Evolutionary conservation across 148 eudicot genomes (phyloP).

Genomic region (Silene conica): DNA sequence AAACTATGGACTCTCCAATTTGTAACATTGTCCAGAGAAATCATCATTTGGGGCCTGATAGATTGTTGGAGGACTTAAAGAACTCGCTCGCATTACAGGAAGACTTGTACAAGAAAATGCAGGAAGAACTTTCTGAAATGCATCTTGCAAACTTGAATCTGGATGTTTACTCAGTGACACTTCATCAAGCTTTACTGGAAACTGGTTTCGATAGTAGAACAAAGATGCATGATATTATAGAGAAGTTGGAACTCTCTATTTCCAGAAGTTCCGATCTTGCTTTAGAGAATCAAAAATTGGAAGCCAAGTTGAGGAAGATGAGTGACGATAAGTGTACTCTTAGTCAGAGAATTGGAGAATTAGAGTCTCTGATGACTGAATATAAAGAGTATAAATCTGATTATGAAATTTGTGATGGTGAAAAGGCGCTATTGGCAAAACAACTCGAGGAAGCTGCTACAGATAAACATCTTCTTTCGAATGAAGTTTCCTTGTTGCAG

Average conservation of each 20-base stretch:
- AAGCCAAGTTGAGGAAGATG: constrained; percentile 43
- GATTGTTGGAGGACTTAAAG: constrained; percentile 61
- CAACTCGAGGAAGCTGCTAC: constrained; percentile 35
- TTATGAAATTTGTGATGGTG: constrained; percentile 50
- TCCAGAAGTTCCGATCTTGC: constrained; percentile 46
- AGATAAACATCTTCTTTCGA: constrained; percentile 38
- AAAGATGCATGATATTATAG: constrained; percentile 41
- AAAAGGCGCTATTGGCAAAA: constrained; percentile 47
- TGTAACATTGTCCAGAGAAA: constrained; percentile 33
- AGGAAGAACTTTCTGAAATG: constrained; percentile 71
- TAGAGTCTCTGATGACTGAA: constrained; percentile 43
- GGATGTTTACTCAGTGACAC: constrained; percentile 61
- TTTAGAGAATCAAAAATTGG: constrained; percentile 52
- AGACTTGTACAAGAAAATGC: constrained; percentile 66
- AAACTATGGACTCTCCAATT: constrained; percentile 28
- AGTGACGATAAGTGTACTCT: constrained; percentile 48
- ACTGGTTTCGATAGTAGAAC: constrained; percentile 34
- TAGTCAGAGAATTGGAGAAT: constrained; percentile 46
- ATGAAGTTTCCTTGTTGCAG: constrained; percentile 39
- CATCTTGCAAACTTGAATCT: constrained; percentile 48
- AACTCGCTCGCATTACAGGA: constrained; percentile 61
- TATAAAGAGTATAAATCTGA: constrained; percentile 43
- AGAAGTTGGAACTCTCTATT: constrained; percentile 49
- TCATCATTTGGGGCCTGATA: constrained; percentile 43
- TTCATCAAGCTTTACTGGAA: constrained; percentile 60